Percentiles rank a stretch among this genome's conserved stretches.
These are phyloP conservation scores for Wilcoxina mikolae DNA, from an alignment of 495 filamentous ascomycete genomes.

Conservation along the genomic window DNA sequence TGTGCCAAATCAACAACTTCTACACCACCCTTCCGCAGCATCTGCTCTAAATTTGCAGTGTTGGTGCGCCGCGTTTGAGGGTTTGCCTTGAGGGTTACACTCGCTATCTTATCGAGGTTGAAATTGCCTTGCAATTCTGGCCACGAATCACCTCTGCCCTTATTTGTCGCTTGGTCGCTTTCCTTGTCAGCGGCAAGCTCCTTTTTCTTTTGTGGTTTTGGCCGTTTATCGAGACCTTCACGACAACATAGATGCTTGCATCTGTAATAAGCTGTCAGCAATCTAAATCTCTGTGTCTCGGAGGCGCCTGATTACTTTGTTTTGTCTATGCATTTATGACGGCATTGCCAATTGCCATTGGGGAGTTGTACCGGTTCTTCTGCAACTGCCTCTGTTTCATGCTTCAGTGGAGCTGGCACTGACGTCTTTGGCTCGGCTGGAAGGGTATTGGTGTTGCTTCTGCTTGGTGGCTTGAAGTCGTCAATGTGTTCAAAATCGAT, in stretches of 20 bases:
- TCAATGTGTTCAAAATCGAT: constrained; percentile 26
- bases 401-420: not conserved
- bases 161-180: not conserved
- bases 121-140: not conserved
- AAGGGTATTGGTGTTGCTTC: not conserved
- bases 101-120: not conserved
- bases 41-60: not conserved
- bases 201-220: constrained; percentile 37
- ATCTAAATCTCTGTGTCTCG: constrained; percentile 21
- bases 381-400: constrained; percentile 14
- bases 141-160: not conserved
- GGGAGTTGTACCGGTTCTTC: constrained; percentile 42
- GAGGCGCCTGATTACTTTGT: constrained; percentile 34
- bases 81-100: not conserved
- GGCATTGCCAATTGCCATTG: constrained; percentile 81
- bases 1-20: not conserved
- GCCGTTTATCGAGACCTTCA: constrained; percentile 70
- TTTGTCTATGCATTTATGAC: constrained; percentile 67
- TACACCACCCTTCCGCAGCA: not conserved
- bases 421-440: not conserved
- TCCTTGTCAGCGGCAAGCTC: not conserved
- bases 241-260: constrained; percentile 79
- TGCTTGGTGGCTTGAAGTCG: constrained; percentile 1
- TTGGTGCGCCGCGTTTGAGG: not conserved
- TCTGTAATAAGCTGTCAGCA: constrained; percentile 31